Evolutionary conservation across 495 filamentous ascomycete species (phyloP).

Genomic region (Aspergillus incahuasiensis): DNA sequence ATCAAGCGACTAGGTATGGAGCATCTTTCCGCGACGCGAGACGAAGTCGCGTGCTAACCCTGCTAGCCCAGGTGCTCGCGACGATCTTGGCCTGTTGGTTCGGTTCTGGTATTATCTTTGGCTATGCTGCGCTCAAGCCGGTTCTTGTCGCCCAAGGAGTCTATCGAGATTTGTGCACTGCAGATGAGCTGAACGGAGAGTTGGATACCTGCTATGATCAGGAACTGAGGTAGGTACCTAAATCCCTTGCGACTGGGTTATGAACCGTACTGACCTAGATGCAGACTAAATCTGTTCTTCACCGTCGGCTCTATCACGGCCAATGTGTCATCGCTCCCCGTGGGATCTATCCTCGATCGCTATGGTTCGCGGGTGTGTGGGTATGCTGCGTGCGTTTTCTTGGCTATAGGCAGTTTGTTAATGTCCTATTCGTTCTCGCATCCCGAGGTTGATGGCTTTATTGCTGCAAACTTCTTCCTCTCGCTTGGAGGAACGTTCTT

Average conservation of each 20-base stretch:
- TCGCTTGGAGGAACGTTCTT: constrained; percentile 65
- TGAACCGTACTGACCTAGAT: not conserved
- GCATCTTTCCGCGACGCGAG: not conserved
- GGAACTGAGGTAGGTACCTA: constrained; percentile 50
- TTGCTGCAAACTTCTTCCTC: constrained; percentile 59
- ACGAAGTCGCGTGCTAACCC: not conserved
- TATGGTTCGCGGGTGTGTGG: constrained; percentile 61
- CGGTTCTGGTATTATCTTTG: constrained; percentile 66
- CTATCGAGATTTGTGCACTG: constrained; percentile 54
- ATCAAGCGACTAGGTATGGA: constrained; percentile 43
- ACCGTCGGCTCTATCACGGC: constrained; percentile 63
- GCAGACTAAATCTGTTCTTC: constrained; percentile 64
- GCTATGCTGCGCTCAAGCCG: constrained; percentile 70
- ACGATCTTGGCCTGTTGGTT: constrained; percentile 61
- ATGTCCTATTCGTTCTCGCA: constrained; percentile 54
- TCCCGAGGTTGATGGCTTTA: constrained; percentile 56
- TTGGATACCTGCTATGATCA: constrained; percentile 60
- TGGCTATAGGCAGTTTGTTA: constrained; percentile 53
- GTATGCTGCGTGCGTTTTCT: constrained; percentile 47
- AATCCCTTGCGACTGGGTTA: not conserved
- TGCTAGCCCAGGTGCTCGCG: constrained; percentile 51
- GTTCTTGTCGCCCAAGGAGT: constrained; percentile 62
- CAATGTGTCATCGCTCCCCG: constrained; percentile 63
- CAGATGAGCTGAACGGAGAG: constrained; percentile 36
- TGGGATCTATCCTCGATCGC: constrained; percentile 60